These are phyloP conservation scores for Rhizomucor miehei DNA, from an alignment of 371 early-diverging fungal species.

Conservation along the genomic window DNA sequence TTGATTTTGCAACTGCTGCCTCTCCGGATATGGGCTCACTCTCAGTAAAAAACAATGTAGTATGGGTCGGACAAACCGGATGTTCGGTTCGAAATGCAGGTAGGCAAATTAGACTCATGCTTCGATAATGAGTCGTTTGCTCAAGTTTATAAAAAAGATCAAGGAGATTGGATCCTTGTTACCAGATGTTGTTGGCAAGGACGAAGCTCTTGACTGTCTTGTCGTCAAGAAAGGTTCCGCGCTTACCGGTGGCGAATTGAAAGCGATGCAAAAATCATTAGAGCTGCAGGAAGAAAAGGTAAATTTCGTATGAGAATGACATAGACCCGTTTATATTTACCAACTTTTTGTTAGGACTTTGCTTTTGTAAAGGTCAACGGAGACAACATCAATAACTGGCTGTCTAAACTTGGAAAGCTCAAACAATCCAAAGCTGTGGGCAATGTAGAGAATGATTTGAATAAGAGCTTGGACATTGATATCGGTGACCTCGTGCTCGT, in stretches of 20 bases:
- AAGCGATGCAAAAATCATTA: conserved; percentile 27
- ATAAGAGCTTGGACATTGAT: conserved; percentile 36
- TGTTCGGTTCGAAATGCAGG: conserved; percentile 73
- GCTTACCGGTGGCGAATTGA: conserved; percentile 36
- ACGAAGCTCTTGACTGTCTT: conserved; percentile 37
- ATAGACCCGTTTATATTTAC: background rate
- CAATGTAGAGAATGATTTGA: conserved; percentile 18
- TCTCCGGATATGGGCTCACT: too few species aligned
- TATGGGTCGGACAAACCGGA: conserved; percentile 95
- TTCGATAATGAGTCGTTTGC: too few species aligned
- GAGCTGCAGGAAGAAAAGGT: conserved; percentile 30
- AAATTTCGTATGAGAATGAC: background rate
- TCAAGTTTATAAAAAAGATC: too few species aligned
- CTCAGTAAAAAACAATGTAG: conserved; percentile 16
- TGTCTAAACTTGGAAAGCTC: conserved; percentile 36
- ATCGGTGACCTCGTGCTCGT: conserved; percentile 61
- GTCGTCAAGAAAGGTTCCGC: conserved; percentile 40
- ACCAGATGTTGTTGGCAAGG: conserved; percentile 21
- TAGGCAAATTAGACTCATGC: conserved; percentile 10
- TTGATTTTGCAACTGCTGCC: background rate
- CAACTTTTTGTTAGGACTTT: conserved; percentile 16
- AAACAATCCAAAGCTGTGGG: conserved; percentile 26
- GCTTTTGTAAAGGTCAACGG: conserved; percentile 59
- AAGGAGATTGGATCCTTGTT: conserved; percentile 34
- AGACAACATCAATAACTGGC: conserved; percentile 55